Evolutionary conservation across 176 grass and related monocot genomes (phyloP), one percentile per base, ranked within the genome.

Genomic region (Eragrostis curvula): DNA sequence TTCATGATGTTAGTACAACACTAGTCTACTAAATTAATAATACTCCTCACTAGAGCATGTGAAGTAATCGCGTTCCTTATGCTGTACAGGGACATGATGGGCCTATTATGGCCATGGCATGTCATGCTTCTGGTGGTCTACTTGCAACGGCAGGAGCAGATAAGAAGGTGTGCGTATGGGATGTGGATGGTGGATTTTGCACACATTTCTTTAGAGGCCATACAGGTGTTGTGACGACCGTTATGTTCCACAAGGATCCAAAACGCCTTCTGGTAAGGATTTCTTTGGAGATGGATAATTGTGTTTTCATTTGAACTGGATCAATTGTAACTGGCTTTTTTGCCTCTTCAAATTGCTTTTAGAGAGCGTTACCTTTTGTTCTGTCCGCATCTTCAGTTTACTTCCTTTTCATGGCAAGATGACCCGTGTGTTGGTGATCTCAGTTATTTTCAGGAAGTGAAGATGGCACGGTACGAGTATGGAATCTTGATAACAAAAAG

Each of bases 161-260:
- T 79, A 98, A 91, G 86, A 95, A 89, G 84, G 95, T 93, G 7
- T 95, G 86, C 62, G 74, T 95, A 40, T 98, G 95, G 92, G 95
- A 98, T 87, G 90, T 98, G 14, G 92, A 95, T 84, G 95, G 95
- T 72, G 95, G 95, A n/a, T 98, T 98, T 79, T 98, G 95, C 86
- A 98, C 92, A 10, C 92, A 95, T 91, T 98, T 95, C 79, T 92
- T 98, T 76, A 94, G 85, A 89, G 95, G 95, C 24, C 92, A 98
- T 49, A 84, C 87, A 73, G 95, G 88, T 7, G 79, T 98, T 88
- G 88, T 98, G 68, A 98, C 90, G 0, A 84, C 78, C 20, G 65
- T 98, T 84, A 88, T 92, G 71, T 98, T 98, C 88, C 95, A 98
- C 75, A 90, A 75, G 68, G 91, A 94, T 89, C 86, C 90, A 30